Evolutionary conservation across 2,329 filamentous ascomycete genomes (phyloP), one percentile per base, ranked within the genome.

Genomic region (Stromatinia cepivora): DNA sequence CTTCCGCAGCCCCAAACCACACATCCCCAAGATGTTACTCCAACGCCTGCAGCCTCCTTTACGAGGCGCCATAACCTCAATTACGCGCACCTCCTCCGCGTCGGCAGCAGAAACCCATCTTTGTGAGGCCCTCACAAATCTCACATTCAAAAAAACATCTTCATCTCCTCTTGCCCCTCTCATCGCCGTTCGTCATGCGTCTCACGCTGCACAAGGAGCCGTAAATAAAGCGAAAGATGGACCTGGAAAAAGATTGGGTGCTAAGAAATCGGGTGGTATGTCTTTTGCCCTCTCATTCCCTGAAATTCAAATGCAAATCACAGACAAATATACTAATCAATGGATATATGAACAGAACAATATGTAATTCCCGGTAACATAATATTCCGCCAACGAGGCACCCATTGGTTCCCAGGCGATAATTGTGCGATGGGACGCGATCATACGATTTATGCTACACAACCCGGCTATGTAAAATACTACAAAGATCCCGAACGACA

Each of bases 351-450:
- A 34, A 17, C 36, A 94, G 91, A 94, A 79, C 91, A 97, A 83
- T 97, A 90, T 80, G 95, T 99, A 48, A 91, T 97, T 70, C 91
- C 94, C 6, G 95, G 95, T 67, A 98, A 97, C 84, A 99, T 99
- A 81, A 92, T 99, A 82, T 99, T 95, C 87, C 93, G 93, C 79
- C 95, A 99, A 81, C 90, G 94, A 77, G 95, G 95, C 76, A 96
- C 95, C 5, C 87, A 90, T 77, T 99, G 95, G 95, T 94, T 90
- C 80, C 91, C 95, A 0, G 95, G 95, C 77, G 95, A 98, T 80
- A 98, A 99, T 82, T 92, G 92, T 80, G 92, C 90, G 76, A 94
- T 98, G 84, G 95, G 95, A 64, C 91, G 95, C 71, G 94, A 99
- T 80, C 95, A 98, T 84, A 98, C 94, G 64, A 96, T 99, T 79